Percentiles rank a stretch among this genome's conserved stretches.
phyloP scores from a whole-genome alignment of 2,329 filamentous ascomycete genomes.

The Purpureocillium lavendulum region DNA sequence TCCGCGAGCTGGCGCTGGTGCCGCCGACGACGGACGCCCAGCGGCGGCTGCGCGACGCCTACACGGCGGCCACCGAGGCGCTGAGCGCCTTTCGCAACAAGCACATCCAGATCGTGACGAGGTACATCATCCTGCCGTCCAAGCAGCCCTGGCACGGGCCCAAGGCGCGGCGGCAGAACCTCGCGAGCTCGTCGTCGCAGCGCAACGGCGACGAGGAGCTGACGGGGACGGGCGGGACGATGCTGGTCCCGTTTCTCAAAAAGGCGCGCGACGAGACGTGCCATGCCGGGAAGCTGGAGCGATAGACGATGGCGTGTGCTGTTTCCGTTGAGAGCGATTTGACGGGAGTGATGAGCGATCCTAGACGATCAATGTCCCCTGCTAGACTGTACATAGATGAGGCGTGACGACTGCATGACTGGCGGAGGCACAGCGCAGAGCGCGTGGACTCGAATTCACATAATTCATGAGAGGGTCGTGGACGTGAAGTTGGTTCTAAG shows the following conservation, averaged over 20 bases:
- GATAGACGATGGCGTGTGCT: too few species aligned
- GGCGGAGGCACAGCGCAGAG: too few species aligned
- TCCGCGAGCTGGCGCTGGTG: conserved; percentile 57
- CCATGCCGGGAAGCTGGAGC: conserved; percentile 24
- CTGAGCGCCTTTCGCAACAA: conserved; percentile 71
- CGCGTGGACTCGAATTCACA: too few species aligned
- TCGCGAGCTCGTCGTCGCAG: conserved; percentile 35
- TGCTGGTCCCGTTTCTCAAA: conserved; percentile 81
- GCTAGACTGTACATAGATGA: too few species aligned
- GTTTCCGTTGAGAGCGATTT: too few species aligned
- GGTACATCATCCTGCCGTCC: conserved; percentile 82
- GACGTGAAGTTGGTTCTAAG: too few species aligned
- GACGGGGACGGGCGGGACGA: conserved; percentile 80
- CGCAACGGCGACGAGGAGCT: conserved; percentile 37
- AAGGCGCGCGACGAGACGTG: conserved; percentile 78
- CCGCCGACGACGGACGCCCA: conserved; percentile 46
- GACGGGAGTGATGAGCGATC: too few species aligned
- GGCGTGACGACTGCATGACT: too few species aligned
- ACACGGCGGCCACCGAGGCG: conserved; percentile 66
- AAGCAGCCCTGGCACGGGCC: conserved; percentile 26
- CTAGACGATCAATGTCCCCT: too few species aligned
- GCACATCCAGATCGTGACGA: conserved; percentile 81
- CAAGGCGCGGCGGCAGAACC: conserved; percentile 24
- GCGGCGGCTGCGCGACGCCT: conserved; percentile 35
- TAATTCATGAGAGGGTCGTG: too few species aligned